Evolutionary conservation across 306 rosid genomes (phyloP).

Genomic region (Rosa chinensis): DNA sequence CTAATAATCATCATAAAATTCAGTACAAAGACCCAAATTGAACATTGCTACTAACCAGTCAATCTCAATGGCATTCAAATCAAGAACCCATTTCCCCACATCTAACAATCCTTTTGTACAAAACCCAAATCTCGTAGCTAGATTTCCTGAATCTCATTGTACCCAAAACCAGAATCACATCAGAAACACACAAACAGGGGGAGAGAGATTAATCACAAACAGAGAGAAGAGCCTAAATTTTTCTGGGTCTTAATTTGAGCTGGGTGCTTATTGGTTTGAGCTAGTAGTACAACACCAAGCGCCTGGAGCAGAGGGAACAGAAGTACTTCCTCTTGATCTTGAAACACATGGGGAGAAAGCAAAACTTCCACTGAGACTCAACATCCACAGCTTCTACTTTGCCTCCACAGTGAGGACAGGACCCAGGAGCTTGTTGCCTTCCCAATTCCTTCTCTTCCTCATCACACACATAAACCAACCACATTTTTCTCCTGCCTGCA

Average conservation of each 20-base stretch:
- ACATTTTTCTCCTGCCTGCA: slow-evolving; percentile 51
- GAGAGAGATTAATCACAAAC: not conserved
- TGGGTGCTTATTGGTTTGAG: not conserved
- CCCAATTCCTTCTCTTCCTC: slow-evolving; percentile 73
- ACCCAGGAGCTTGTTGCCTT: slow-evolving; percentile 75
- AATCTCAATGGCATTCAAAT: slow-evolving; percentile 2
- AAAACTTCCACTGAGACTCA: slow-evolving; percentile 59
- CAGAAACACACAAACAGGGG: not conserved
- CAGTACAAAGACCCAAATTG: not conserved
- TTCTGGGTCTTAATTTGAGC: not conserved
- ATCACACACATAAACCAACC: slow-evolving; percentile 59
- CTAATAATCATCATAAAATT: not conserved
- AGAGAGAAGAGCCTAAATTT: not conserved
- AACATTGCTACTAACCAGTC: not conserved
- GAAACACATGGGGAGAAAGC: slow-evolving; percentile 74
- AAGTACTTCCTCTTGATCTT: slow-evolving; percentile 76
- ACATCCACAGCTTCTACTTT: slow-evolving; percentile 80
- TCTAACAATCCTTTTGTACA: slow-evolving; percentile 5
- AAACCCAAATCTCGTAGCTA: slow-evolving; percentile 1
- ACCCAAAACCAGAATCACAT: not conserved
- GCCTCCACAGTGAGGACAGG: slow-evolving; percentile 82
- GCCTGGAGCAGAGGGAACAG: slow-evolving; percentile 69
- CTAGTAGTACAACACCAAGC: slow-evolving; percentile 57
- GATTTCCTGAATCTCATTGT: slow-evolving; percentile 4
- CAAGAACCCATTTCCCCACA: slow-evolving; percentile 1